Conservation (phyloP, 768 basidiomycete genomes). For the Udeniomyces megalosporus region DNA sequence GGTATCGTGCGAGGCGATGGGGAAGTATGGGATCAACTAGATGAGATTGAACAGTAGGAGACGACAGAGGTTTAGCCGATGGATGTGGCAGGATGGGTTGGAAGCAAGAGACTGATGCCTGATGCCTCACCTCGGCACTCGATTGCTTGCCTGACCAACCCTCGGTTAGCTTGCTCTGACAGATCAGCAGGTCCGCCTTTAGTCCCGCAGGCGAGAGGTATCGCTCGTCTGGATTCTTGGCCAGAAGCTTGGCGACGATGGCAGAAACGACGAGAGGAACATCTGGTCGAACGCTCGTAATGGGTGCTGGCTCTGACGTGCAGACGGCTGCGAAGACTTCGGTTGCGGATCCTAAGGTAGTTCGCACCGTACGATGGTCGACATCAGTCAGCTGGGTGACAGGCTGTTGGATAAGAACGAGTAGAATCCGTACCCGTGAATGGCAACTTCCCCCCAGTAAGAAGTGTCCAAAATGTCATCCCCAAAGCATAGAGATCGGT, state of each 20-base stretch:
- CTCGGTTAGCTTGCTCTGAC: constrained; percentile 43
- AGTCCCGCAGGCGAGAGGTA: constrained; percentile 60
- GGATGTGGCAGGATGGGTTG: too few species aligned
- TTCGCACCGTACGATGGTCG: neutral
- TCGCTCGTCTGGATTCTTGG: constrained; percentile 49
- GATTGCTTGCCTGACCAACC: constrained; percentile 1
- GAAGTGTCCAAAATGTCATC: constrained; percentile 25
- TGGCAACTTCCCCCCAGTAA: constrained; percentile 4
- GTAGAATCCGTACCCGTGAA: neutral
- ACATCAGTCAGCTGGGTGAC: neutral
- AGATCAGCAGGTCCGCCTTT: constrained; percentile 50
- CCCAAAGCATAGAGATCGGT: constrained; percentile 62
- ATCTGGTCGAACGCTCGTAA: constrained; percentile 57
- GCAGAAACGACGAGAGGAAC: constrained; percentile 52
- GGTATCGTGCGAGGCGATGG: constrained; percentile 48
- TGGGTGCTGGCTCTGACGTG: constrained; percentile 55
- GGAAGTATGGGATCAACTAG: constrained; percentile 52
- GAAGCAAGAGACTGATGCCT: constrained; percentile 33
- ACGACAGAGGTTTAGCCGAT: constrained; percentile 15
- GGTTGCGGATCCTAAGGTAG: constrained; percentile 34
- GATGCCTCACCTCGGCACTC: neutral
- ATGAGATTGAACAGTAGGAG: constrained; percentile 36
- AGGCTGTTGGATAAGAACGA: too few species aligned
- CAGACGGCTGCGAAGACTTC: constrained; percentile 56
- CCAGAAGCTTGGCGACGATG: constrained; percentile 58